Conservation (phyloP, 2,329 filamentous ascomycete species). For the Pezicula radicicola region DNA sequence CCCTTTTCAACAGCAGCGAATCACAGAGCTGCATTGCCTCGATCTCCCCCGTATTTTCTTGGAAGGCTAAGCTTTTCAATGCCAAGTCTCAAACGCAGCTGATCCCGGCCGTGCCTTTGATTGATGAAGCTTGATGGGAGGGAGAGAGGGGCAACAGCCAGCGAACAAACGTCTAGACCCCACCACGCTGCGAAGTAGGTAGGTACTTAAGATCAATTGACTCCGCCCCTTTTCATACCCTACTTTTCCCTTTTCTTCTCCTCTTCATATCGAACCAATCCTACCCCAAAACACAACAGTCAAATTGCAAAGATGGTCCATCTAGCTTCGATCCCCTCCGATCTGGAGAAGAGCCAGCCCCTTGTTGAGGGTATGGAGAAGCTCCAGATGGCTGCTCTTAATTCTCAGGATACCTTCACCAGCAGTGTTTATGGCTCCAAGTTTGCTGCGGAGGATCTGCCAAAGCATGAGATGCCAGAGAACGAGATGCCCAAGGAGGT, state of each 20-base stretch:
- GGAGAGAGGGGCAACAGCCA: too few species aligned
- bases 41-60: too few species aligned
- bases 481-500: slow-evolving; percentile 85
- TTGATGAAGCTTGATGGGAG: too few species aligned
- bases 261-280: neutral
- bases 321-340: slow-evolving; percentile 39
- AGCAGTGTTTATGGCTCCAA: slow-evolving; percentile 74
- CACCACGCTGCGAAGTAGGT: too few species aligned
- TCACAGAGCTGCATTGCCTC: too few species aligned
- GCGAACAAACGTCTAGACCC: too few species aligned
- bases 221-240: neutral
- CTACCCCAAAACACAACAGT: neutral
- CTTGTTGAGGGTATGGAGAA: slow-evolving; percentile 41
- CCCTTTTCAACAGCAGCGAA: too few species aligned
- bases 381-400: slow-evolving; percentile 34
- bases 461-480: slow-evolving; percentile 83
- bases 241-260: neutral
- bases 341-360: slow-evolving; percentile 13
- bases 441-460: slow-evolving; percentile 79
- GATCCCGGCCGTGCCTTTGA: too few species aligned
- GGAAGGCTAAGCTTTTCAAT: too few species aligned
- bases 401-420: slow-evolving; percentile 21
- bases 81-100: too few species aligned
- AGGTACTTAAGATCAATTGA: neutral
- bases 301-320: slow-evolving; percentile 41